These are phyloP conservation scores for Cornus controversa DNA, from an alignment of 148 eudicot genomes.

Conservation along the genomic window DNA sequence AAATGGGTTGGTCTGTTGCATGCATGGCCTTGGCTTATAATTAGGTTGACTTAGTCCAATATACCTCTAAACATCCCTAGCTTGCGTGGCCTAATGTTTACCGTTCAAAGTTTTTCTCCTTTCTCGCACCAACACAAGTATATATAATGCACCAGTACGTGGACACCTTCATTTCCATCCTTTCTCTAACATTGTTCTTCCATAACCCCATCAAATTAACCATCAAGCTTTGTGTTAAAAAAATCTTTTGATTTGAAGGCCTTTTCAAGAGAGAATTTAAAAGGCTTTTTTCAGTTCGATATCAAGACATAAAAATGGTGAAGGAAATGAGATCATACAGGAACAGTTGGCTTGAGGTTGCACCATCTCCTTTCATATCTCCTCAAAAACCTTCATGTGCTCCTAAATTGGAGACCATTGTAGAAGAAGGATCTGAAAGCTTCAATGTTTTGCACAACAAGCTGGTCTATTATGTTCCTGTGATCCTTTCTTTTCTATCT, in stretches of 20 bases:
- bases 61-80: too few relatives aligned
- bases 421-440: conserved; percentile 32
- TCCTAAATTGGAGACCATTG: conserved; percentile 39
- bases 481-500: conserved; percentile 30
- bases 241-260: neutral
- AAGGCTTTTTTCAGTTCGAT: too few relatives aligned
- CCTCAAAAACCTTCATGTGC: conserved; percentile 28
- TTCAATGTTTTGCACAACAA: conserved; percentile 16
- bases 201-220: neutral
- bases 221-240: neutral
- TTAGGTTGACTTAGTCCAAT: neutral
- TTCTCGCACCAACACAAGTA: neutral
- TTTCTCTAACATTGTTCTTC: neutral
- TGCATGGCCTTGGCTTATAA: too few relatives aligned
- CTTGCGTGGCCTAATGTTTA: neutral
- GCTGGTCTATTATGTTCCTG: conserved; percentile 28
- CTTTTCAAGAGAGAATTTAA: too few relatives aligned
- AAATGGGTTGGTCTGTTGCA: too few relatives aligned
- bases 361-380: conserved; percentile 33
- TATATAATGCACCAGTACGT: neutral
- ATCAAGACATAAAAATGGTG: neutral
- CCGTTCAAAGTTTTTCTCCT: neutral
- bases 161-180: neutral
- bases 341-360: conserved; percentile 38
- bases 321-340: too few relatives aligned